A percentile compares a stretch with the other conserved stretches of the same genome.
phyloP scores from a whole-genome alignment of 2,329 filamentous ascomycete species.

The Geosmithia morbida region DNA sequence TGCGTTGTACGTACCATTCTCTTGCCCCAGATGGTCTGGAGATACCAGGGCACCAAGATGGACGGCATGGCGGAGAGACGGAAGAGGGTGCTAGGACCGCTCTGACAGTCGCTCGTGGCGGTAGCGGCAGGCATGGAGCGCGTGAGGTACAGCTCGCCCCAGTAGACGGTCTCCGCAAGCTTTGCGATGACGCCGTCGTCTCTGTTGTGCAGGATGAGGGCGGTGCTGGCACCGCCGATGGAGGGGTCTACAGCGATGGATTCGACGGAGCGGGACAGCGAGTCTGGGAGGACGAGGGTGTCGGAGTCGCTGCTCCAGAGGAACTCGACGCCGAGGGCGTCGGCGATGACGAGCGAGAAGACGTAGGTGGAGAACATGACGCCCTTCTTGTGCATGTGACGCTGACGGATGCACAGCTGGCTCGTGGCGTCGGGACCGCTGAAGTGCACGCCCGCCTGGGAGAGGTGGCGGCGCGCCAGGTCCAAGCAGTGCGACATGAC shows the following conservation, averaged over 20 bases:
- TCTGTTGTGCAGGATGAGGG: conserved; percentile 9
- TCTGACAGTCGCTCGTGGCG: conserved; percentile 11
- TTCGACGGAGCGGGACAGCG: conserved; percentile 7
- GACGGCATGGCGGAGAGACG: conserved; percentile 8
- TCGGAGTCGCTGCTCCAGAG: conserved; percentile 12
- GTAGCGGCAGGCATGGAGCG: conserved; percentile 8
- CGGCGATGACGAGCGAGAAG: conserved; percentile 10
- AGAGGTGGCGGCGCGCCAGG: conserved; percentile 6
- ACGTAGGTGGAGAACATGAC: conserved; percentile 12
- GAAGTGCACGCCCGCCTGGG: conserved; percentile 7
- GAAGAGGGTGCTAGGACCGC: conserved; percentile 10
- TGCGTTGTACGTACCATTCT: conserved; percentile 7
- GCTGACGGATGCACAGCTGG: conserved; percentile 9
- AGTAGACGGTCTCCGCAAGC: conserved; percentile 9
- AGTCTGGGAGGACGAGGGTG: conserved; percentile 8
- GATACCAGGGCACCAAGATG: conserved; percentile 10
- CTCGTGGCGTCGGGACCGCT: conserved; percentile 5
- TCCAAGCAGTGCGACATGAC: conserved; percentile 9
- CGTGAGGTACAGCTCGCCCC: conserved; percentile 11
- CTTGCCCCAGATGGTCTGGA: conserved; percentile 9
- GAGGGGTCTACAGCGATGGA: conserved; percentile 7
- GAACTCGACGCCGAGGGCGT: conserved; percentile 9
- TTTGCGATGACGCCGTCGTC: conserved; percentile 7
- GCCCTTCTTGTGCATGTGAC: conserved; percentile 11
- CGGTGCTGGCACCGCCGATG: conserved; percentile 11